Conservation (phyloP, 148 eudicot species). For the Rhododendron griersonianum region DNA sequence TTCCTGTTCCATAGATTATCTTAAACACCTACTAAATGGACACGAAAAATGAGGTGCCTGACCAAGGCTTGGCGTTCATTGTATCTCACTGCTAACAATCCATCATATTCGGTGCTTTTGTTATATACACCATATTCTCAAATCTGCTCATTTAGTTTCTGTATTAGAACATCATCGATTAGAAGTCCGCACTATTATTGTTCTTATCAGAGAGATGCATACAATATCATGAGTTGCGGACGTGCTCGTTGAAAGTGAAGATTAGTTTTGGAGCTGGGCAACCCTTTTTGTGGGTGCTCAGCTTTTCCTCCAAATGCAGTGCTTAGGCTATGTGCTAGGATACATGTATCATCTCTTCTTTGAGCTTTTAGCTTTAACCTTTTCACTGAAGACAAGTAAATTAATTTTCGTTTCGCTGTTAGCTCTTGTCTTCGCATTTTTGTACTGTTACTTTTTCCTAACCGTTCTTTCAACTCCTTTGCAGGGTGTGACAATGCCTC, state of each 20-base stretch:
- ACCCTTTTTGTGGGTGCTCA: neutral
- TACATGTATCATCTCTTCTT: neutral
- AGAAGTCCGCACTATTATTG: neutral
- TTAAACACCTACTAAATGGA: neutral
- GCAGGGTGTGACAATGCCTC: slow-evolving; percentile 27
- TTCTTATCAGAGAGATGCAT: neutral
- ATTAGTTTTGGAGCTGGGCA: neutral
- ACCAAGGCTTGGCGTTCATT: neutral
- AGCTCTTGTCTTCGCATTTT: neutral
- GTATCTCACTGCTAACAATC: neutral
- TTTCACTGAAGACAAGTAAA: neutral
- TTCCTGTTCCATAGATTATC: neutral
- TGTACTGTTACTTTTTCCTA: neutral
- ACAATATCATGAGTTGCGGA: neutral
- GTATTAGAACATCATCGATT: neutral
- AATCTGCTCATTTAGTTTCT: neutral
- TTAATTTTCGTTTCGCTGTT: neutral
- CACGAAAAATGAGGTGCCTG: neutral
- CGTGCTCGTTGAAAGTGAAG: neutral
- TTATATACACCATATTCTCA: neutral
- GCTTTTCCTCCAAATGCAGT: neutral
- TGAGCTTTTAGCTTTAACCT: neutral
- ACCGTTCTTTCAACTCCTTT: neutral
- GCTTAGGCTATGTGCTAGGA: neutral
- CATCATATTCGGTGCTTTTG: neutral